A percentile compares a stretch with the other conserved stretches of the same genome.
Conservation (phyloP, 75 land plant species). For the Selaginella moellendorffii region DNA sequence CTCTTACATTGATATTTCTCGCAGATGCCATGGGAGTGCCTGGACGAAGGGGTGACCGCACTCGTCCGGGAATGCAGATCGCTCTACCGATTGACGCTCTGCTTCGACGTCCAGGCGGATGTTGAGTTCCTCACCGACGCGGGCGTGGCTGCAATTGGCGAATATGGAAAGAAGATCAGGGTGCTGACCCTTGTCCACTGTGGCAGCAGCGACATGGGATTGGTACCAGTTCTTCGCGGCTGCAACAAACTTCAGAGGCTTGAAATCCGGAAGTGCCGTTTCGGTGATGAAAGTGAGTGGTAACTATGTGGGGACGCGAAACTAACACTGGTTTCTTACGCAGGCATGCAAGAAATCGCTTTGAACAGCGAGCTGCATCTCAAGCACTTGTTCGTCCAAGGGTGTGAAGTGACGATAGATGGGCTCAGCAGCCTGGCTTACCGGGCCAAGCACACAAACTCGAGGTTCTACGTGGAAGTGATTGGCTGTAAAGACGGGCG, state of each 20-base stretch:
- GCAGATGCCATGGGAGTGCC: slow-evolving; percentile 5
- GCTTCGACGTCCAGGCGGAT: slow-evolving; percentile 12
- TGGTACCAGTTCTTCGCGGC: slow-evolving; percentile 9
- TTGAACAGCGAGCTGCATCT: slow-evolving; percentile 7
- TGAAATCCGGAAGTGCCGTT: slow-evolving; percentile 17
- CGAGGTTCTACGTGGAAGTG: slow-evolving; percentile 1
- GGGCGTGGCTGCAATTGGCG: slow-evolving; percentile 15
- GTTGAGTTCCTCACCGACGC: slow-evolving; percentile 10
- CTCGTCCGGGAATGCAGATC: slow-evolving; percentile 13
- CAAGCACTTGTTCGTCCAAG: slow-evolving; percentile 19
- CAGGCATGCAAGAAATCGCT: slow-evolving; percentile 19
- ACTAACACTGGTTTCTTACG: neutral
- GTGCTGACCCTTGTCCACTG: slow-evolving; percentile 18
- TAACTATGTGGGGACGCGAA: neutral
- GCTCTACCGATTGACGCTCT: slow-evolving; percentile 13
- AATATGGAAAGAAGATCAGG: slow-evolving; percentile 14
- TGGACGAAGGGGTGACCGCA: slow-evolving; percentile 16
- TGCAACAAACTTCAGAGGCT: slow-evolving; percentile 18
- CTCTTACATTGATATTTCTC: too few species aligned
- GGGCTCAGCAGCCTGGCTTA: slow-evolving; percentile 15
- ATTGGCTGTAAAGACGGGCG: slow-evolving; percentile 11
- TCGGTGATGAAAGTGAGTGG: slow-evolving; percentile 16
- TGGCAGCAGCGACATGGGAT: slow-evolving; percentile 16
- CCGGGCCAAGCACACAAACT: slow-evolving; percentile 11
- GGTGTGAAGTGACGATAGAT: slow-evolving; percentile 9